Conservation (phyloP, 2,329 filamentous ascomycete genomes). For the Sporothrix brasiliensis region DNA sequence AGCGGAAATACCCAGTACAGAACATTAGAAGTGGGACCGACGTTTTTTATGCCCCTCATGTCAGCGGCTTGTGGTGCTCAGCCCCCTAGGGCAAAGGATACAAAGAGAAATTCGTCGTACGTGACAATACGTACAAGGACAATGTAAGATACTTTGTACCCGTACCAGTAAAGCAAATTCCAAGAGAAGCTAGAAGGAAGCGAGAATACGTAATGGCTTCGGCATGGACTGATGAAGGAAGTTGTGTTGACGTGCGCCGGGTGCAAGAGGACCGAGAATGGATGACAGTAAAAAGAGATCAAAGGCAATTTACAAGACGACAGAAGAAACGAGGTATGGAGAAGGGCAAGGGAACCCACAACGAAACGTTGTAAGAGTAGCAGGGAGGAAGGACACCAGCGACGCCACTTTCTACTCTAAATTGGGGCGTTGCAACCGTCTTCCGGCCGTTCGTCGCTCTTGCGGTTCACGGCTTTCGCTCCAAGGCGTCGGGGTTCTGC, state of each 20-base stretch:
- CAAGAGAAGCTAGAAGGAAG: slow-evolving; percentile 5
- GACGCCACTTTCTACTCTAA: background rate
- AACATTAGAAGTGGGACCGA: too few relatives aligned
- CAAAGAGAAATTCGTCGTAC: background rate
- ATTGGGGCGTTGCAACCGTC: background rate
- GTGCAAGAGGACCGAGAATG: background rate
- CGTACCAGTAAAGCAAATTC: background rate
- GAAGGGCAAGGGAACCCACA: too few relatives aligned
- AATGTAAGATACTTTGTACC: background rate
- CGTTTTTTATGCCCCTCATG: background rate
- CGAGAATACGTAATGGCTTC: background rate
- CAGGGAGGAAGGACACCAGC: background rate
- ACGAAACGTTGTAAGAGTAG: too few relatives aligned
- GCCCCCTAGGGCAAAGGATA: slow-evolving; percentile 13
- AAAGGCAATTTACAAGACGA: background rate
- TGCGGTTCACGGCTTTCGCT: slow-evolving; percentile 9
- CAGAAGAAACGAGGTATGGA: background rate
- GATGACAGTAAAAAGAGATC: background rate
- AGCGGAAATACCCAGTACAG: too few relatives aligned
- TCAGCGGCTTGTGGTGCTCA: slow-evolving; percentile 3
- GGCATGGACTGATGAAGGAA: background rate
- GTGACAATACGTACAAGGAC: background rate
- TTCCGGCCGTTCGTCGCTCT: slow-evolving; percentile 3
- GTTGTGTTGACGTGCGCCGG: background rate
- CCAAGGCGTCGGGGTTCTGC: background rate